Conservation (phyloP, 441 rosid genomes). For the Omphalea diandra region DNA sequence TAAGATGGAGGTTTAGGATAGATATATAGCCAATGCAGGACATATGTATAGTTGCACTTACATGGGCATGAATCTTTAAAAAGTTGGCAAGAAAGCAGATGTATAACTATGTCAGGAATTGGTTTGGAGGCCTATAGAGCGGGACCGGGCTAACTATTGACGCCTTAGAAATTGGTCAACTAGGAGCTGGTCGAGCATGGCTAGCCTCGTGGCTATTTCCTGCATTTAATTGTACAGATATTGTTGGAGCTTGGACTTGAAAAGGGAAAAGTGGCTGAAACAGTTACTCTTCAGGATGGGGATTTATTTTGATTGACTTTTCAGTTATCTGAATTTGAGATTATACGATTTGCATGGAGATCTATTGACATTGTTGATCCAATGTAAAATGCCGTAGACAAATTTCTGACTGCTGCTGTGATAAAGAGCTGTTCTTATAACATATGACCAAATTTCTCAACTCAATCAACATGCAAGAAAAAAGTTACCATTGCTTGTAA, state of each 20-base stretch:
- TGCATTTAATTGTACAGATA: background rate
- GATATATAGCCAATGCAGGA: constrained; percentile 8
- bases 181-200: constrained; percentile 10
- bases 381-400: background rate
- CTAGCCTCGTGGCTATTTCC: constrained; percentile 5
- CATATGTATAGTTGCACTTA: background rate
- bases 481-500: background rate
- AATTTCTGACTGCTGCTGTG: background rate
- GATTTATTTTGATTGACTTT: background rate
- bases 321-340: constrained; percentile 4
- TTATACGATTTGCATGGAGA: constrained; percentile 28
- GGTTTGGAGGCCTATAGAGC: background rate
- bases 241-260: background rate
- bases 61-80: background rate
- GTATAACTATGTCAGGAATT: background rate
- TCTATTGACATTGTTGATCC: background rate
- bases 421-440: background rate
- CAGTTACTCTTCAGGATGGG: background rate
- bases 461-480: background rate
- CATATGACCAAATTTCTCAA: too few species aligned
- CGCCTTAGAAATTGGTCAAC: background rate
- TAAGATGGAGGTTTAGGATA: constrained; percentile 16
- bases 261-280: background rate
- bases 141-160: background rate
- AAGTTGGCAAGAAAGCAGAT: background rate